A percentile compares a stretch with the other conserved stretches of the same genome.
These are phyloP conservation scores for Boechera retrofracta DNA, from an alignment of 345 rosid genomes.

Conservation along the genomic window DNA sequence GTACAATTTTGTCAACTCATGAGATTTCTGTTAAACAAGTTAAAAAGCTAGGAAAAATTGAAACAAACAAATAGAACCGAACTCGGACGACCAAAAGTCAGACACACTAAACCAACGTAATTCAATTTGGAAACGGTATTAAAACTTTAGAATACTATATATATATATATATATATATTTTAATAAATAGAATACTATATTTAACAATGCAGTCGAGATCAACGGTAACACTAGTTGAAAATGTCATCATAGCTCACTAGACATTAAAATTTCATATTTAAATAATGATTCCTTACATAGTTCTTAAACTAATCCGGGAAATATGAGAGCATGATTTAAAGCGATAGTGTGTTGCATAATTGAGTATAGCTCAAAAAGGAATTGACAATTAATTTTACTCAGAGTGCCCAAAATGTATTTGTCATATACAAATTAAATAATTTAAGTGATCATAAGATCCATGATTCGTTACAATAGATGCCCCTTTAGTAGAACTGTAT, in stretches of 20 bases:
- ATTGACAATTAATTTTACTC: conserved; percentile 8
- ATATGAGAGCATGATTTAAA: conserved; percentile 33
- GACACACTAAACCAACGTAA: conserved; percentile 13
- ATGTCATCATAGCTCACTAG: conserved; percentile 38
- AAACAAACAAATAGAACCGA: too few species aligned
- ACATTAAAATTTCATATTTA: conserved; percentile 4
- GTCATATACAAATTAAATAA: conserved; percentile 13
- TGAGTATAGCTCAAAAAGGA: conserved; percentile 29
- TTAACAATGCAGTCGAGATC: conserved; percentile 18
- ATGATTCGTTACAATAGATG: background rate
- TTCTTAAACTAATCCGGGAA: conserved; percentile 30
- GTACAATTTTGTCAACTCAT: too few species aligned
- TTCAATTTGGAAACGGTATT: background rate
- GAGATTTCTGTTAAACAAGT: too few species aligned
- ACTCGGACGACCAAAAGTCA: background rate
- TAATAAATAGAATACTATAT: background rate
- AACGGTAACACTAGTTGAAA: conserved; percentile 36
- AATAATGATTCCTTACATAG: conserved; percentile 27
- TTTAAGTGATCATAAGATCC: background rate
- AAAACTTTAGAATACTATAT: conserved; percentile 2
- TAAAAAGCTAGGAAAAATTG: too few species aligned
- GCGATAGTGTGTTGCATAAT: conserved; percentile 42
- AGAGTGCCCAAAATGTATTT: conserved; percentile 22
- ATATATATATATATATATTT: too few species aligned
- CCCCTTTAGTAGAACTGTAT: background rate